These are phyloP conservation scores for Prinsepia uniflora DNA, from an alignment of 306 rosid species.

Conservation along the genomic window DNA sequence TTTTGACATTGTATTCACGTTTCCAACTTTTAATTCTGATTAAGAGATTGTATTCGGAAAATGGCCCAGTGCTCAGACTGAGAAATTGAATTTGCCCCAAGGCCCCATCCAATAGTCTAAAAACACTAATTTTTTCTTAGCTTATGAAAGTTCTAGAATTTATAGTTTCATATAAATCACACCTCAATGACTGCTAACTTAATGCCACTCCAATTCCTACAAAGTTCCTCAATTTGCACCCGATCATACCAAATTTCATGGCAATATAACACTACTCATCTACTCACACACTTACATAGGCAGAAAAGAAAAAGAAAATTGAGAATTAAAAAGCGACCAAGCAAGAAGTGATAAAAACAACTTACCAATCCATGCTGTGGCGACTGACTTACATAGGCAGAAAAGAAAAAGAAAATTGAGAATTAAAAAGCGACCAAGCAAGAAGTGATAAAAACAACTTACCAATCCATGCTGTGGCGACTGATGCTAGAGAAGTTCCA, in stretches of 20 bases:
- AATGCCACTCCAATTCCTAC: background rate
- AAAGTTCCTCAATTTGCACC: background rate
- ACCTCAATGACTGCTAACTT: background rate
- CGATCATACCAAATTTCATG: background rate
- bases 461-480: slow-evolving; percentile 86
- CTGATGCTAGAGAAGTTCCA: slow-evolving; percentile 87
- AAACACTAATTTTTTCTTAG: too few species aligned
- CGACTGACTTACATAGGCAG: slow-evolving; percentile 42
- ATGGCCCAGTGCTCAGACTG: background rate
- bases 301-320: background rate
- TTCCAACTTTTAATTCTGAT: background rate
- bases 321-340: background rate
- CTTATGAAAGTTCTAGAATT: background rate
- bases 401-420: background rate
- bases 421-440: background rate
- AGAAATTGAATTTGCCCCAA: background rate
- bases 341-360: slow-evolving; percentile 4
- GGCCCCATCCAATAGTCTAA: too few species aligned
- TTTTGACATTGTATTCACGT: background rate
- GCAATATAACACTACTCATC: background rate
- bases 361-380: slow-evolving; percentile 79
- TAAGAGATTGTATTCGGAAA: background rate
- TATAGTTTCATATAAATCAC: background rate
- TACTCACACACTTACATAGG: background rate
- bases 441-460: slow-evolving; percentile 15